phyloP scores from a whole-genome alignment of 2,329 filamentous ascomycete genomes.

The Lasiodiplodia sp. region DNA sequence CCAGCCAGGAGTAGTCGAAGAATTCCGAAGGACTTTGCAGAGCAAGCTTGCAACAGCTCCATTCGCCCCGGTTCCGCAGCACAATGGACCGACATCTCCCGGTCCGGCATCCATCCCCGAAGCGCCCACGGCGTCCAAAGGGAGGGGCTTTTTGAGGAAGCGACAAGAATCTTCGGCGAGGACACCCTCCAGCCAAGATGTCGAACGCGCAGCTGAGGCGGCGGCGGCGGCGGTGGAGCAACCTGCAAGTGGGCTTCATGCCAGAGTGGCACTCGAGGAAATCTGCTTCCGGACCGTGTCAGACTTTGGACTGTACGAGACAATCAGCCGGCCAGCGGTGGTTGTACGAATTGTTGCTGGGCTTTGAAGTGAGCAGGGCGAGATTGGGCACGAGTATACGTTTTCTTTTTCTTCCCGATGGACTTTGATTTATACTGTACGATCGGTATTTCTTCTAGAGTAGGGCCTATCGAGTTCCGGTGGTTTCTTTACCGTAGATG shows the following conservation, averaged over 20 bases:
- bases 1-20: constrained; percentile 48
- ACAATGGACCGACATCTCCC: constrained; percentile 26
- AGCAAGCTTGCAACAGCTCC: constrained; percentile 36
- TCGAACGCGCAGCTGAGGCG: constrained; percentile 36
- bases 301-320: constrained; percentile 47
- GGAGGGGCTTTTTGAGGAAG: constrained; percentile 37
- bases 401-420: not conserved
- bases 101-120: not conserved
- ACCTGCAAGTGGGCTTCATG: constrained; percentile 28
- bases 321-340: constrained; percentile 33
- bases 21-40: constrained; percentile 47
- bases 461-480: constrained; percentile 2
- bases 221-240: constrained; percentile 33
- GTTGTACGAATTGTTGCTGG: constrained; percentile 15
- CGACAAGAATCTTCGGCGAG: constrained; percentile 30
- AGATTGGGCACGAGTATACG: not conserved
- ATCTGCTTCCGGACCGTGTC: constrained; percentile 44
- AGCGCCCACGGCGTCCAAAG: constrained; percentile 29
- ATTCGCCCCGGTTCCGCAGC: not conserved
- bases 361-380: not conserved
- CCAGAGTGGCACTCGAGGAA: constrained; percentile 42
- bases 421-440: not conserved
- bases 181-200: constrained; percentile 32
- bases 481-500: not conserved
- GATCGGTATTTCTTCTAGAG: not conserved